Percentiles rank a stretch among this genome's conserved stretches.
These are phyloP conservation scores for Monilinia laxa DNA, from an alignment of 2,329 filamentous ascomycete species.

Conservation along the genomic window DNA sequence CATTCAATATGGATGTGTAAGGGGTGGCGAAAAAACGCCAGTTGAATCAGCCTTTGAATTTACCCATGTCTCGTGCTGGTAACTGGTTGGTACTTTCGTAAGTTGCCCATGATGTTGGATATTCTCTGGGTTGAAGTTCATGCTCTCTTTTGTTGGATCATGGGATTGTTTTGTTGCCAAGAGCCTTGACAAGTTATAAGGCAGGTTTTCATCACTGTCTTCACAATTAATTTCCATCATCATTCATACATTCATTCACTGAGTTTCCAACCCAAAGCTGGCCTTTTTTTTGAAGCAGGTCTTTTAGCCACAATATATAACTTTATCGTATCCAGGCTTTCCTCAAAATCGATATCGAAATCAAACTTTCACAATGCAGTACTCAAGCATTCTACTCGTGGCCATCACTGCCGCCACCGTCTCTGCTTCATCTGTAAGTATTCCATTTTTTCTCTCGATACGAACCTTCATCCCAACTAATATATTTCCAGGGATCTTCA, in stretches of 20 bases:
- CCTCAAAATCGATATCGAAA: conserved; percentile 21
- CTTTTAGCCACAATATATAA: background rate
- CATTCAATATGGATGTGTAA: background rate
- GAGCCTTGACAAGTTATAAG: conserved; percentile 14
- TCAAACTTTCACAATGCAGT: conserved; percentile 34
- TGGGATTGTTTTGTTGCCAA: background rate
- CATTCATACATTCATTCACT: conserved; percentile 5
- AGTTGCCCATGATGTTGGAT: conserved; percentile 10
- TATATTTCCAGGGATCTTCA: conserved; percentile 19
- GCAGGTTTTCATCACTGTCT: background rate
- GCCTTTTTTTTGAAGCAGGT: conserved; percentile 9
- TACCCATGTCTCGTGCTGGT: background rate
- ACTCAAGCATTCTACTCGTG: conserved; percentile 32
- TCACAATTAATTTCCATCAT: background rate
- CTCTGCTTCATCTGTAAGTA: conserved; percentile 28
- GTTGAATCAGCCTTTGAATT: background rate
- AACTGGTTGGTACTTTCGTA: background rate
- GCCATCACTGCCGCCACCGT: conserved; percentile 32
- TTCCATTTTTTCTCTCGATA: too few relatives aligned
- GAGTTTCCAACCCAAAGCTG: background rate
- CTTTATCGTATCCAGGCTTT: background rate
- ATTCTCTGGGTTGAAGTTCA: background rate
- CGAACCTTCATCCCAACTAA: background rate
- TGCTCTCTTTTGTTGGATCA: conserved; percentile 3
- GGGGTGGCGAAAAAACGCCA: background rate